Conservation (phyloP, 148 eudicot genomes). For the Limonium bicolor region DNA sequence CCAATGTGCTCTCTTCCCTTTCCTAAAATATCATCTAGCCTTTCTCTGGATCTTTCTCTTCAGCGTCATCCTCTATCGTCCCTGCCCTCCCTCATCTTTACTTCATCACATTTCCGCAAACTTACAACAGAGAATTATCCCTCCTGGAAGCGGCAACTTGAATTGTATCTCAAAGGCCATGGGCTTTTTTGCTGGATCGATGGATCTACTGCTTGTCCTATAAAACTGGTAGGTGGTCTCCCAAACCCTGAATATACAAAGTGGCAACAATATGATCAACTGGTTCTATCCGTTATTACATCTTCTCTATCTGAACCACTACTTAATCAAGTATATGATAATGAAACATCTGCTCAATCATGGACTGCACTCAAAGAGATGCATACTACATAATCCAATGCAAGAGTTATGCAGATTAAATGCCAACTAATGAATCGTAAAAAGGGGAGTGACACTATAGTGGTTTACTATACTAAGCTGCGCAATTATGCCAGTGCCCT, state of each 20-base stretch:
- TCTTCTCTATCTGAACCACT: neutral
- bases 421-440: neutral
- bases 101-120: too few relatives aligned
- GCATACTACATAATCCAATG: neutral
- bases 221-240: too few relatives aligned
- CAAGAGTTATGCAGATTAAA: too few relatives aligned
- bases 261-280: neutral
- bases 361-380: neutral
- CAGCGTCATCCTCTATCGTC: too few relatives aligned
- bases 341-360: neutral
- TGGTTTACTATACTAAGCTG: neutral
- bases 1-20: too few relatives aligned
- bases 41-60: too few relatives aligned
- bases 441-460: neutral
- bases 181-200: neutral
- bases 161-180: neutral
- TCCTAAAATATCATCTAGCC: too few relatives aligned
- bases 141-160: neutral
- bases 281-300: neutral
- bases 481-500: neutral
- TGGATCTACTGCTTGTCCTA: neutral
- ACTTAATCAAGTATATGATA: neutral
- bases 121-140: neutral
- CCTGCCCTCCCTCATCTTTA: too few relatives aligned
- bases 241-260: neutral